Conservation (phyloP, 176 grass and related monocot species). For the Bonia amplexicaulis region DNA sequence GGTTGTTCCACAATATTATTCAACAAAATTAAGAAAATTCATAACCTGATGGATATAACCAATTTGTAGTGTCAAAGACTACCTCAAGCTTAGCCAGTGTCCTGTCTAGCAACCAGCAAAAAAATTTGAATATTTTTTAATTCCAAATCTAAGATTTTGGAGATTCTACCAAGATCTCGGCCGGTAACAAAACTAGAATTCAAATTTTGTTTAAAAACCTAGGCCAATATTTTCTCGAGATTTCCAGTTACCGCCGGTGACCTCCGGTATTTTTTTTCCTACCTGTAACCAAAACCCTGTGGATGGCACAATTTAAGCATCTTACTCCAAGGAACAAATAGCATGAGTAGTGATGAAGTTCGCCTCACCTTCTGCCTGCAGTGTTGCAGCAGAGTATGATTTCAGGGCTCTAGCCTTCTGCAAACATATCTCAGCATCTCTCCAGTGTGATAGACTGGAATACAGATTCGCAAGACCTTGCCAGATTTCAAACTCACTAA, state of each 20-base stretch:
- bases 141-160: too few relatives aligned
- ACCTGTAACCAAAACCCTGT: background rate
- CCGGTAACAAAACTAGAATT: too few relatives aligned
- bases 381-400: slow-evolving; percentile 57
- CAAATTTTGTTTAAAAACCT: too few relatives aligned
- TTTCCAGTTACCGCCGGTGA: too few relatives aligned
- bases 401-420: slow-evolving; percentile 74
- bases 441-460: slow-evolving; percentile 59
- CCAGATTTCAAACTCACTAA: slow-evolving; percentile 87
- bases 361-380: slow-evolving; percentile 61
- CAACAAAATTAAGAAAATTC: background rate
- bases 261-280: too few relatives aligned
- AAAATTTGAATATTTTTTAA: too few relatives aligned
- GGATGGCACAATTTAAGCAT: background rate
- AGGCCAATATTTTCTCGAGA: too few relatives aligned
- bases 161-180: too few relatives aligned
- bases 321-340: background rate
- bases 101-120: too few relatives aligned
- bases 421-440: slow-evolving; percentile 91
- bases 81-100: too few relatives aligned
- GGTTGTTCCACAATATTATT: background rate
- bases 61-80: too few relatives aligned
- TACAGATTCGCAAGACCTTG: slow-evolving; percentile 91
- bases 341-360: background rate
- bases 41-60: background rate